Percentiles rank a stretch among this genome's conserved stretches.
These are phyloP conservation scores for Exophiala aquamarina DNA, from an alignment of 2,329 filamentous ascomycete genomes.

Conservation along the genomic window DNA sequence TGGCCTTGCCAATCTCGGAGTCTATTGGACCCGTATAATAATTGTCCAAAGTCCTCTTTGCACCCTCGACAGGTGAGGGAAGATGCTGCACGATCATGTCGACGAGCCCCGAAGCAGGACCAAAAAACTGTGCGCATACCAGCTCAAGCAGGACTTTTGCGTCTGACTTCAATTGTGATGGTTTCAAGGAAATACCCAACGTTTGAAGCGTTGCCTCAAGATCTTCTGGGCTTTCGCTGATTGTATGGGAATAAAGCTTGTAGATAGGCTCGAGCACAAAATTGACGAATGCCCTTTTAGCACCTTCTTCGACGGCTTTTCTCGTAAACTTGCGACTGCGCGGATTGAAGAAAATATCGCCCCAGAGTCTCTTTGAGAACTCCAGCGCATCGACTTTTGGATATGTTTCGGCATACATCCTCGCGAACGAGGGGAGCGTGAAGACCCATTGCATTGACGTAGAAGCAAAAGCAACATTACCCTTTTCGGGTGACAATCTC, in stretches of 20 bases:
- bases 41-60: slow-evolving; percentile 72
- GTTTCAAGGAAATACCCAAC: slow-evolving; percentile 83
- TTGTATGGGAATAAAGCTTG: slow-evolving; percentile 93
- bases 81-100: slow-evolving; percentile 93
- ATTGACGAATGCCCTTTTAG: slow-evolving; percentile 85
- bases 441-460: slow-evolving; percentile 96
- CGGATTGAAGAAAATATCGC: slow-evolving; percentile 95
- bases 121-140: slow-evolving; percentile 95
- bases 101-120: slow-evolving; percentile 82
- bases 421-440: slow-evolving; percentile 87
- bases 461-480: slow-evolving; percentile 96
- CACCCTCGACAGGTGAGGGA: slow-evolving; percentile 79
- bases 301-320: slow-evolving; percentile 76
- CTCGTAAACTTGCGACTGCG: slow-evolving; percentile 86
- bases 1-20: slow-evolving; percentile 74
- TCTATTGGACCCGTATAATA: slow-evolving; percentile 93
- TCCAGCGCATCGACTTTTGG: slow-evolving; percentile 77
- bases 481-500: slow-evolving; percentile 90
- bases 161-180: slow-evolving; percentile 86
- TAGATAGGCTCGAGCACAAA: slow-evolving; percentile 97
- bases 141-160: slow-evolving; percentile 84
- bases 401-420: slow-evolving; percentile 92
- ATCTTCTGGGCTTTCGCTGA: slow-evolving; percentile 84
- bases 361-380: slow-evolving; percentile 86
- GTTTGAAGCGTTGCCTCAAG: slow-evolving; percentile 74